Evolutionary conservation across 2,329 filamentous ascomycete genomes (phyloP), one percentile per base, ranked within the genome.

Genomic region (Fonsecaea pedrosoi): DNA sequence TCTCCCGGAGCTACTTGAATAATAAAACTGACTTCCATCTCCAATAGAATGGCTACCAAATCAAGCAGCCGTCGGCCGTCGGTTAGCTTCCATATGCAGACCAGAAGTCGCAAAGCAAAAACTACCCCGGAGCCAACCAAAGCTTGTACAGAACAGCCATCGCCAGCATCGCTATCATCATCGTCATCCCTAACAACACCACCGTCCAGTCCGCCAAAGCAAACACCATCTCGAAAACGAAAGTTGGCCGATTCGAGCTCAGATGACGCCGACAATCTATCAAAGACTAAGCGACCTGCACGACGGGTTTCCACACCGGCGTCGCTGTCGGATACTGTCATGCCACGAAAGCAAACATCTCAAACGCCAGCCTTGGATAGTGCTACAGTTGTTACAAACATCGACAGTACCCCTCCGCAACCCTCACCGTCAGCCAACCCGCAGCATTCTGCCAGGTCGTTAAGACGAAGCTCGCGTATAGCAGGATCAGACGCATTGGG

Each of bases 31-130:
- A 62, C 32, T 21, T 34, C n/a, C 10, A 37, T 12, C 50, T 15
- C 3, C 37, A 69, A 61, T 60, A 62, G 18, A 54, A 69, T 69
- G 67, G 42, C 57, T 61, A 38, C 45, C 45, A 64, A 55, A 18
- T 40, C 56, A 9, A 50, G 57, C 7, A 30, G 34, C 5, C 54
- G 64, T 13, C 38, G 57, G 18, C 67, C 67, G 10, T 53, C 64
- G 9, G 40, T 45, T 4, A 25, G 15, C 54, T 69, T 67, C 53
- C 69, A 70, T 38, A 70, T 70, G 69, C 64, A 57, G 37, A 70
- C 66, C n/a, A 60, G 66, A 54, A 69, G 54, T 34, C 54, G 59
- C 53, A 42, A 40, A 10, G 35, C 25, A n/a, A 38, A 37, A 60
- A 59, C 32, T 3, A 50, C 37, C 9, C 53, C 56, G 48, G 60